These are phyloP conservation scores for Jatropha podagrica DNA, from an alignment of 441 rosid genomes.

Conservation along the genomic window DNA sequence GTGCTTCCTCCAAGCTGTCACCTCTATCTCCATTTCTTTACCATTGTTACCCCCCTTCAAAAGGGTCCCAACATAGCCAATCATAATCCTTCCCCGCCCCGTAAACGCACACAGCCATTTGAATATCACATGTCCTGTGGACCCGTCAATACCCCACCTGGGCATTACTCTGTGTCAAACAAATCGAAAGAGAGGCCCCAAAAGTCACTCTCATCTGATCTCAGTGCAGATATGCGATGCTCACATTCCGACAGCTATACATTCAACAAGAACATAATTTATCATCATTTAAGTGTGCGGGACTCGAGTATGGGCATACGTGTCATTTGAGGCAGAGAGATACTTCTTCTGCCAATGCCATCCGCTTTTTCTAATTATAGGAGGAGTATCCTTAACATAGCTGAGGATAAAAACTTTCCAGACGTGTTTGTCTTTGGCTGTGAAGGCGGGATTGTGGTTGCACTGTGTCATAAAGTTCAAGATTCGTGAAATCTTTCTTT, in stretches of 20 bases:
- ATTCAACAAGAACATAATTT: constrained; percentile 31
- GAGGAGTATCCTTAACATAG: constrained; percentile 42
- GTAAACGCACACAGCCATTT: constrained; percentile 38
- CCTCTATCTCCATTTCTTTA: constrained; percentile 32
- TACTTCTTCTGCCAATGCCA: constrained; percentile 22
- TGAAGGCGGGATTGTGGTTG: constrained; percentile 57
- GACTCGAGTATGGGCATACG: constrained; percentile 39
- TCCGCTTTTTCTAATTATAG: constrained; percentile 39
- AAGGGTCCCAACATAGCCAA: constrained; percentile 29
- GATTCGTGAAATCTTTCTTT: constrained; percentile 82
- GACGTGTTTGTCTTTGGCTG: constrained; percentile 50
- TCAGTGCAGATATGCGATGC: constrained; percentile 49
- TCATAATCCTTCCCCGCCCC: constrained; percentile 36
- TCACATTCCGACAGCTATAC: constrained; percentile 44
- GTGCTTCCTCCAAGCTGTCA: constrained; percentile 39
- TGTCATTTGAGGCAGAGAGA: constrained; percentile 36
- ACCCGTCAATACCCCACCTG: constrained; percentile 43
- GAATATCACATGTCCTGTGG: constrained; percentile 48
- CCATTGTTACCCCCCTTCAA: neutral
- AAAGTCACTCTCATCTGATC: constrained; percentile 54
- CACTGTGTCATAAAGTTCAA: constrained; percentile 69
- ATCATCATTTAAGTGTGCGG: constrained; percentile 26
- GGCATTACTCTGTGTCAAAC: constrained; percentile 30
- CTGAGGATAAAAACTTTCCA: constrained; percentile 35
- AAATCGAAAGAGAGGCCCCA: constrained; percentile 42